phyloP scores from a whole-genome alignment of 148 eudicot genomes.

The Vaccinium darrowii region DNA sequence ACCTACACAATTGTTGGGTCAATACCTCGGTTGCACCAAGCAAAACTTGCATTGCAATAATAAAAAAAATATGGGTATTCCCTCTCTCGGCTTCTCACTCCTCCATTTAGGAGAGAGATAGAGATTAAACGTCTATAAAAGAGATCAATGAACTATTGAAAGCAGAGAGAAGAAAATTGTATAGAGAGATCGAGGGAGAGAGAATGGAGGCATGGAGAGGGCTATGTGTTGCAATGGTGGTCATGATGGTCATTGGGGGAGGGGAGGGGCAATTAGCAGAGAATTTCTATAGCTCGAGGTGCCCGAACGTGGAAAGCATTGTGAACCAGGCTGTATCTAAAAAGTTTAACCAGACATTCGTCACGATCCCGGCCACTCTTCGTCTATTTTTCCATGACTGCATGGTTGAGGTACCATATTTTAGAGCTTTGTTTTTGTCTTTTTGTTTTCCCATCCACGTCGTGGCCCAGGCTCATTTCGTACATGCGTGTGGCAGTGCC shows the following conservation, averaged over 20 bases:
- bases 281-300: constrained; percentile 45
- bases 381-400: constrained; percentile 80
- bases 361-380: constrained; percentile 66
- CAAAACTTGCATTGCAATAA: no score
- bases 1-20: no score
- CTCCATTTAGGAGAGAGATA: no score
- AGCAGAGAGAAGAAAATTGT: neutral
- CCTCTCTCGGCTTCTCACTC: no score
- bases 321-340: constrained; percentile 43
- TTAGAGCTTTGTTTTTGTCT: neutral
- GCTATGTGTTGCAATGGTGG: constrained; percentile 10
- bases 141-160: neutral
- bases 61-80: no score
- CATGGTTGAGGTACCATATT: constrained; percentile 47
- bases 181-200: neutral
- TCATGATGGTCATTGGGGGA: constrained; percentile 3
- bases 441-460: neutral
- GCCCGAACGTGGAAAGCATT: constrained; percentile 54
- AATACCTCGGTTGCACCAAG: no score
- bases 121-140: neutral
- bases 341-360: constrained; percentile 45
- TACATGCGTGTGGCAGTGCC: no score
- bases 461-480: no score
- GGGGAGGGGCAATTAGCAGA: constrained; percentile 41
- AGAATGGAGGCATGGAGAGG: constrained; percentile 1